Evolutionary conservation across 306 rosid genomes (phyloP).

Genomic region (Cucurbita argyrosperma): DNA sequence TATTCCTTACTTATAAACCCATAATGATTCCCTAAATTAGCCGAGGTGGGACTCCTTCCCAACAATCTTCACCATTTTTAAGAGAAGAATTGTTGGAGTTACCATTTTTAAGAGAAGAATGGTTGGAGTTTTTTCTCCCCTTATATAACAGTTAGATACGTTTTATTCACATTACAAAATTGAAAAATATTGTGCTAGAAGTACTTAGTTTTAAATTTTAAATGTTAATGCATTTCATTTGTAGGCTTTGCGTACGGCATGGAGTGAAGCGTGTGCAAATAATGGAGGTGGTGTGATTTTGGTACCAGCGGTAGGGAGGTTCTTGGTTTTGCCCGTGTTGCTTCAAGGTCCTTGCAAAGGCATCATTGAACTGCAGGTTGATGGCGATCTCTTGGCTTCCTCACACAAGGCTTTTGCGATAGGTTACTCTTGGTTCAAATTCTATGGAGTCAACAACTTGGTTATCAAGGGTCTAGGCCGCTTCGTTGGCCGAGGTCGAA

Average conservation of each 20-base stretch:
- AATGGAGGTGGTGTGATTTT: constrained; percentile 3
- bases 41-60: too few relatives aligned
- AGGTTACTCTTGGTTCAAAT: constrained; percentile 14
- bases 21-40: too few relatives aligned
- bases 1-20: too few relatives aligned
- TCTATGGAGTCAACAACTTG: constrained; percentile 3
- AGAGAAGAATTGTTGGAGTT: too few relatives aligned
- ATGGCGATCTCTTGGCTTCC: constrained; percentile 12
- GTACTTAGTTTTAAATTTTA: too few relatives aligned
- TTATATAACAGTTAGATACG: too few relatives aligned
- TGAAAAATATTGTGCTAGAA: too few relatives aligned
- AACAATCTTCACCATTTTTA: too few relatives aligned
- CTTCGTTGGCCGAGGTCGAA: constrained; percentile 17
- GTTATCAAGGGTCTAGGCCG: constrained; percentile 11
- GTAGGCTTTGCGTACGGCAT: constrained; percentile 13
- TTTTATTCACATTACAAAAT: too few relatives aligned
- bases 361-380: not conserved
- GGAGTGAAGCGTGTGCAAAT: constrained; percentile 16
- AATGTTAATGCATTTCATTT: not conserved
- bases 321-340: not conserved
- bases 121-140: too few relatives aligned
- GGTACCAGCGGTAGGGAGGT: constrained; percentile 11
- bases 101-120: too few relatives aligned
- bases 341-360: constrained; percentile 21
- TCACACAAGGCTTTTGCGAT: not conserved